Percentiles rank a stretch among this genome's conserved stretches.
These are phyloP conservation scores for Aureobasidium mangrovei DNA, from an alignment of 2,329 filamentous ascomycete genomes.

Conservation along the genomic window DNA sequence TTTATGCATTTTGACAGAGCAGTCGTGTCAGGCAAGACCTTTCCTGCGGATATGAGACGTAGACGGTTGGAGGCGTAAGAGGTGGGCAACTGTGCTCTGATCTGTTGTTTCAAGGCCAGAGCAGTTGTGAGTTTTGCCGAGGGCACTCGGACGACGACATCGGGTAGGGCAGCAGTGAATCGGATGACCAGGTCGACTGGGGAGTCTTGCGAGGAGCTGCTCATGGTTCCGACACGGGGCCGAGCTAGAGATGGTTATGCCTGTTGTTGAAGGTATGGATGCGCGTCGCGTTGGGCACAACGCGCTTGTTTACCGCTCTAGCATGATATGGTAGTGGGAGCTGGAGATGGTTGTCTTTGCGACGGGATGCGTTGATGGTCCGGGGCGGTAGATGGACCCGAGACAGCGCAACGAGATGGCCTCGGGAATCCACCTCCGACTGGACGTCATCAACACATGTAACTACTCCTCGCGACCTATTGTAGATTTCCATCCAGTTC, in stretches of 20 bases:
- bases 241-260: no score
- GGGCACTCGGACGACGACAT: conserved; percentile 69
- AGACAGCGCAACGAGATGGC: no score
- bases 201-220: conserved; percentile 3
- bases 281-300: neutral
- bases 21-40: conserved; percentile 66
- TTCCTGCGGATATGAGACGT: conserved; percentile 83
- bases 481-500: neutral
- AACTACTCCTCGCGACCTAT: neutral
- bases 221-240: neutral
- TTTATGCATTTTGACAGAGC: conserved; percentile 61
- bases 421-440: neutral
- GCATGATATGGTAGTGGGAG: neutral
- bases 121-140: conserved; percentile 61
- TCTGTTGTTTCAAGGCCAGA: conserved; percentile 69
- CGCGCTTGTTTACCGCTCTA: neutral
- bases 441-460: neutral
- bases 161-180: conserved; percentile 77
- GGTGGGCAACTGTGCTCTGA: conserved; percentile 61
- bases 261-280: no score
- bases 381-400: no score
- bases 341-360: neutral
- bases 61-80: conserved; percentile 60
- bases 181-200: conserved; percentile 74
- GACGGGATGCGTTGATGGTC: no score